Conservation (phyloP, 257 asterid genomes). For the Scutellaria baicalensis region DNA sequence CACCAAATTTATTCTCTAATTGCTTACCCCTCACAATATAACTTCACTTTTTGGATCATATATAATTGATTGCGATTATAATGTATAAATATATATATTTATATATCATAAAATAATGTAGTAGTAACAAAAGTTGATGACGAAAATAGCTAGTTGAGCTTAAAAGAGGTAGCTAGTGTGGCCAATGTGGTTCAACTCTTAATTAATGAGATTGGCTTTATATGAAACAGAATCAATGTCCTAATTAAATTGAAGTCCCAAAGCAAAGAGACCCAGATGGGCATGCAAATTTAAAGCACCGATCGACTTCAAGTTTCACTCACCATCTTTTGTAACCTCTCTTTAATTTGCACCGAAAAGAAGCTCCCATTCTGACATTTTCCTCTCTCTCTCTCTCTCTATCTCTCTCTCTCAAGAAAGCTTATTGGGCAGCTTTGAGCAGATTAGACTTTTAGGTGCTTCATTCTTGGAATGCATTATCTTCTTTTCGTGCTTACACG, state of each 20-base stretch:
- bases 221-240: neutral
- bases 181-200: no score
- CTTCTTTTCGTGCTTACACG: conserved; percentile 61
- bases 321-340: conserved; percentile 14
- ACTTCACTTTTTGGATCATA: no score
- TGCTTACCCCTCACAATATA: no score
- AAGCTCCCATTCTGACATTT: conserved; percentile 22
- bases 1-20: no score
- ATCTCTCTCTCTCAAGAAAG: neutral
- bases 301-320: conserved; percentile 29
- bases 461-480: conserved; percentile 37
- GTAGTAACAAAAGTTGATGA: no score
- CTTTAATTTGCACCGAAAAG: conserved; percentile 87
- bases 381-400: neutral
- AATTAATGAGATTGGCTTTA: neutral
- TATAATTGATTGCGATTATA: no score
- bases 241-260: neutral
- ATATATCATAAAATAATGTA: no score
- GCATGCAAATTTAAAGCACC: conserved; percentile 32
- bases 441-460: conserved; percentile 28
- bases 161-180: no score
- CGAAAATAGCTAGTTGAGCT: no score
- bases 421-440: conserved; percentile 25
- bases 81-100: no score
- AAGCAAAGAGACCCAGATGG: neutral